Evolutionary conservation across 148 eudicot genomes (phyloP), one percentile per base, ranked within the genome.

Genomic region (Limonium bicolor): DNA sequence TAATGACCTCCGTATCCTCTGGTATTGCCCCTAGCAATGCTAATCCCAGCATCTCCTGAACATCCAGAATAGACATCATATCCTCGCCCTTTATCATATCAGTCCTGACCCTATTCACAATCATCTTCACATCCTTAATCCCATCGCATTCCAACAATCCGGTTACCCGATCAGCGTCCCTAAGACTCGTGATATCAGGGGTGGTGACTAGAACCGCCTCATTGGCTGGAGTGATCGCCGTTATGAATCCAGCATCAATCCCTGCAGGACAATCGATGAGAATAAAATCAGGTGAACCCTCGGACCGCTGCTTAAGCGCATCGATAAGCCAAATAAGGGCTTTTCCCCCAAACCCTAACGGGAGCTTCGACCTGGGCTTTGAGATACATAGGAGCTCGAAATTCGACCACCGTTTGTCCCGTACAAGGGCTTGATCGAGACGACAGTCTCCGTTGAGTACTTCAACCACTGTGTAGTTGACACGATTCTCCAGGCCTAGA

Each of bases 11-110:
- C 0, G 82, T 31, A 63, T 90, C 99, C 64, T 90, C 99, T 0
- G 99, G 95, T 44, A 90, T 90, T 8, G 76, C 88, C 4, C 99
- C 99, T 63, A 90, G 57, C 64, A 90, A 62, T 1, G 93, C 61
- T 75, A 85, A 64, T 5, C 99, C 99, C 31, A 90, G 40, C 99
- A 90, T 90, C 64, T 90, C 99, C 33, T 90, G 99, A 21, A 90
- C 82, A 63, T 90, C 99, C 49, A 90, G 64, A 32, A 90, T 95
- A 24, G 94, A 81, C 95, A 90, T 90, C 99, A 90, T 90, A 61
- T 90, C 99, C 50, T 90, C 99, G 3, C 99, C 99, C 48, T 63
- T 67, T 23, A 90, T 81, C 95, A 90, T 68, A 64, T 90, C 99
- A 0, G 85, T 81, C 45, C 95, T 55, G 28, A 90, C 95, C 59